Base-by-base conservation (phyloP, 768 basidiomycete species). In the Leccinum rimulosum region DNA sequence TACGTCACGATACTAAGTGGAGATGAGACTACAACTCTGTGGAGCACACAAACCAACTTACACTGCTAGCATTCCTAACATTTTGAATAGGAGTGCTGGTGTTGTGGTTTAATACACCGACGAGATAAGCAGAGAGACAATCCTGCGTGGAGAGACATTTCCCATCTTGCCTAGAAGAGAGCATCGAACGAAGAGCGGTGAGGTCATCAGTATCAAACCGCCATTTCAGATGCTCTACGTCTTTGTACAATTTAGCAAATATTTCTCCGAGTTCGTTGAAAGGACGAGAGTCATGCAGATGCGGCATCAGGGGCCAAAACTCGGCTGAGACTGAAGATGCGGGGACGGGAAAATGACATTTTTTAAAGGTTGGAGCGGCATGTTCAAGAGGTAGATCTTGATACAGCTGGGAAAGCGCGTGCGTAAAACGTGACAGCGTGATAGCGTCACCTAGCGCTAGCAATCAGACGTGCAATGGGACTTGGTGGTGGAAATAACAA, bases 1-100 rank as follows among this genome's bases (percentile, higher is more conserved):
- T 3, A 61, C 14, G 19, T 56, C 17, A n/a, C 71, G 67, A 54
- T 58, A 70, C 69, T 71, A 36, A 25, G 52, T 50, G 54, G 17
- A 19, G 7, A 35, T 52, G 19, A 52, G 56, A 9, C 15, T 15
- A 50, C 10, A n/a, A 28, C 6, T 4, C 8, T 2, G 9, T 31
- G 48, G 6, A 14, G 28, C 7, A 43, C 33, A n/a, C 30, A 8
- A 45, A n/a, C 15, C 11, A 15, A 60, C 70, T 60, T 51, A 74
- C 72, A 35, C 64, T 73, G 15, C 67, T 67, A 2, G 62, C 66
- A 57, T 75, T 74, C 10, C 70, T 67, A 33, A 75, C 57, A 17
- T 17, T 58, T 3, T 51, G 56, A 7, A 75, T 62, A 6, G 61
- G 31, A 35, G 25, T 22, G 3, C 45, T 58, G 38, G 33, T 50